Conservation (phyloP, 192 early-diverging fungal species). For the Coemansia sp. region DNA sequence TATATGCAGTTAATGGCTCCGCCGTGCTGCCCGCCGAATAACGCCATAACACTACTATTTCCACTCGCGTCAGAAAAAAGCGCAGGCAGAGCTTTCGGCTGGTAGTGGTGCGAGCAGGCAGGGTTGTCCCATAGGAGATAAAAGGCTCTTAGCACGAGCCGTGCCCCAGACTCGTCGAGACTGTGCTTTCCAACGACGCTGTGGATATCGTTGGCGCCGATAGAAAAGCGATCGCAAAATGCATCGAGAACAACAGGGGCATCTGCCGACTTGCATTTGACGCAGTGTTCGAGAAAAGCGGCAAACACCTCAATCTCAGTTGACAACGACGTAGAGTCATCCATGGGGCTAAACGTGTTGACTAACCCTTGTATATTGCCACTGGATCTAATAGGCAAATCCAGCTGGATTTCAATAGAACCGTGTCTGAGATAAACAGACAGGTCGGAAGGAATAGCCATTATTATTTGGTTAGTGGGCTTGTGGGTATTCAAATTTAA, state of each 20-base stretch:
- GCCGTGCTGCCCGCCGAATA: slow-evolving; percentile 95
- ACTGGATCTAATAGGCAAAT: neutral
- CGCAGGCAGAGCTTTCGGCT: neutral
- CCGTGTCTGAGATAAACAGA: neutral
- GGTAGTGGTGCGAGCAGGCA: neutral
- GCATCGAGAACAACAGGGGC: slow-evolving; percentile 8
- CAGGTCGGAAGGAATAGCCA: neutral
- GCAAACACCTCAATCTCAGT: slow-evolving; percentile 18
- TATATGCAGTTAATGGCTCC: slow-evolving; percentile 80
- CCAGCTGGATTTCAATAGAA: neutral
- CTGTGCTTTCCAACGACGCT: slow-evolving; percentile 4
- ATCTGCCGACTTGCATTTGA: neutral
- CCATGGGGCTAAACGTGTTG: neutral
- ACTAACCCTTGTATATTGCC: neutral
- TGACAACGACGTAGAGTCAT: neutral
- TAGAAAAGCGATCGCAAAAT: neutral
- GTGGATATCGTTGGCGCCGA: slow-evolving; percentile 16
- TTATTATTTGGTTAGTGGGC: neutral
- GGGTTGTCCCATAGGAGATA: slow-evolving; percentile 17
- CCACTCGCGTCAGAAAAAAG: slow-evolving; percentile 54
- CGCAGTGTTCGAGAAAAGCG: slow-evolving; percentile 16
- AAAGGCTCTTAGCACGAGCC: slow-evolving; percentile 21
- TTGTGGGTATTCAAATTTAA: neutral
- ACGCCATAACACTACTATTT: slow-evolving; percentile 61
- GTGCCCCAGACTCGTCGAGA: slow-evolving; percentile 7